Base-by-base conservation (phyloP, 116 monocot genomes). In the Zostera marina region DNA sequence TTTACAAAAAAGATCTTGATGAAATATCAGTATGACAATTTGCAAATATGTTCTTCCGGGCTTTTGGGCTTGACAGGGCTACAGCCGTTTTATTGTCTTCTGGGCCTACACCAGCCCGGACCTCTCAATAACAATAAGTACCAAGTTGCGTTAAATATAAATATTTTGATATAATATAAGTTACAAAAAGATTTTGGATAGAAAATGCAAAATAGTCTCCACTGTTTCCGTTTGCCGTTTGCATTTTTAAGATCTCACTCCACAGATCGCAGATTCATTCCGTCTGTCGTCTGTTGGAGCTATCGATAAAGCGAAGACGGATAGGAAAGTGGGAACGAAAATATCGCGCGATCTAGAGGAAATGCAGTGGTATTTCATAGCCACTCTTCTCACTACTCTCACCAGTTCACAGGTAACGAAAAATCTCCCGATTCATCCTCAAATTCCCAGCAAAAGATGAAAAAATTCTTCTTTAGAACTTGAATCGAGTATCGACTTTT, bases 331-430 rank as follows among this genome's bases (percentile, higher is more conserved):
- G 1, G 5, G 5, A 56, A 15, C 3, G 12, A 25, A 54, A 56
- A 39, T 23, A 1, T n/a, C 15, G 38, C n/a, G n/a, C 39, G 22
- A 41, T 59, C 2, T 38, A 39, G 56, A 15, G 38, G 47, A 24
- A 41, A 71, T 71, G 71, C 48, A 45, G 58, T 71, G 71, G 71
- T 64, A 64, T 51, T 71, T 71, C 57, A 63, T 71, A 5, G 64
- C 71, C 11, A 53, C 52, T 2, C 59, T 71, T 44, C 71, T 71
- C 58, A 71, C 71, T 25, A 21, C 58, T 44, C 71, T 71, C 58
- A 71, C 71, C 38, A 72, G 66, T 60, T 72, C 72, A 13, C 66
- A 72, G 72, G 72, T 68, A 54, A 45, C 38, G 12, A 23, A 0
- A n/a, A 40, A 13, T 17, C 39, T 12, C 41, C 40, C 4, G 15